Conservation (phyloP, 2,329 filamentous ascomycete species). For the Macrophomina phaseolina region DNA sequence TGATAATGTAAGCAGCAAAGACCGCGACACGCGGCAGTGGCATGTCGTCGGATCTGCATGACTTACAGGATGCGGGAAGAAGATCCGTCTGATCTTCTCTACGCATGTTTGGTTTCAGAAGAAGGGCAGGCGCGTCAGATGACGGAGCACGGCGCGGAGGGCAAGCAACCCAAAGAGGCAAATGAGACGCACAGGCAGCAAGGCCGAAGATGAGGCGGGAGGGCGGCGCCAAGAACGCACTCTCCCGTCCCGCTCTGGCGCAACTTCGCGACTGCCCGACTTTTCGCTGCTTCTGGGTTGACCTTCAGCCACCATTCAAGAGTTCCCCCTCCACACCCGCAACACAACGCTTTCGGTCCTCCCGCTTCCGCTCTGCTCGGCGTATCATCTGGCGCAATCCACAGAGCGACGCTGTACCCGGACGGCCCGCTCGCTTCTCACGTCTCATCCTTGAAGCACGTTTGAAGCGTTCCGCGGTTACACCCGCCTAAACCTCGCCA, state of each 20-base stretch:
- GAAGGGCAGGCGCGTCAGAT: neutral
- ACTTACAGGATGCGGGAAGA: neutral
- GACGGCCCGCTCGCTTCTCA: slow-evolving; percentile 16
- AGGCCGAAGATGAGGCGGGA: slow-evolving; percentile 14
- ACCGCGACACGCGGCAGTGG: neutral
- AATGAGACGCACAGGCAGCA: neutral
- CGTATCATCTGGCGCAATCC: slow-evolving; percentile 7
- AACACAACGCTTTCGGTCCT: slow-evolving; percentile 9
- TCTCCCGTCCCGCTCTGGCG: slow-evolving; percentile 1
- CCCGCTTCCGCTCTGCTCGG: slow-evolving; percentile 13
- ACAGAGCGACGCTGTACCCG: slow-evolving; percentile 8
- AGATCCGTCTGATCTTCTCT: neutral
- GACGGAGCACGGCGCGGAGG: neutral
- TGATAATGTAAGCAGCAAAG: neutral
- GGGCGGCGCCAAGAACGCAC: slow-evolving; percentile 18
- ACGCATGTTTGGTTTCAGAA: neutral
- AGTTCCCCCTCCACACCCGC: neutral
- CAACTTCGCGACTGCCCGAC: slow-evolving; percentile 24
- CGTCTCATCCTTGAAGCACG: slow-evolving; percentile 27
- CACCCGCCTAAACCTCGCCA: slow-evolving; percentile 25
- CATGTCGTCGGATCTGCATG: neutral
- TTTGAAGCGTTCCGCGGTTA: slow-evolving; percentile 25
- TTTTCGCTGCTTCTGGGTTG: slow-evolving; percentile 11
- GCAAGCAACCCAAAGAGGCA: neutral
- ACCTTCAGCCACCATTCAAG: slow-evolving; percentile 11